phyloP scores from a whole-genome alignment of 768 basidiomycete species.

The Termitomyces eurrhizus region DNA sequence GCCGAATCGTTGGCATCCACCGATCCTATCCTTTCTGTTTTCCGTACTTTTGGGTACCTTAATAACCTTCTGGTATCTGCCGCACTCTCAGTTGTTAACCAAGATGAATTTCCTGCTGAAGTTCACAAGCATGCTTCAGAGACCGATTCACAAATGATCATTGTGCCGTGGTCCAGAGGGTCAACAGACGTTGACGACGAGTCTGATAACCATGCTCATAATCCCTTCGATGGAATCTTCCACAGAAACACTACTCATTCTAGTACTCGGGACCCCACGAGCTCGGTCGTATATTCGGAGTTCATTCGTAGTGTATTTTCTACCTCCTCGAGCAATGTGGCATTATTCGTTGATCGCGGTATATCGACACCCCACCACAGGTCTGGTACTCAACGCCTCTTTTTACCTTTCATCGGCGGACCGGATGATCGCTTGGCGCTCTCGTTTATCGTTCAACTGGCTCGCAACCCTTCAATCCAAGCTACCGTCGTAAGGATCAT shows the following conservation, averaged over 20 bases:
- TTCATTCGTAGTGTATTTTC: constrained; percentile 83
- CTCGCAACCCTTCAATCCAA: constrained; percentile 49
- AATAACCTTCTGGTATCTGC: constrained; percentile 64
- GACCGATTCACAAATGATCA: constrained; percentile 63
- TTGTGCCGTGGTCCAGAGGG: constrained; percentile 80
- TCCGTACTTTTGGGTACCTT: constrained; percentile 74
- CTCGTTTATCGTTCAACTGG: constrained; percentile 77
- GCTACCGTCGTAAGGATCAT: constrained; percentile 73
- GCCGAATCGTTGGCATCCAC: constrained; percentile 63
- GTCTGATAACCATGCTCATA: constrained; percentile 22
- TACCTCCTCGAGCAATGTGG: constrained; percentile 69
- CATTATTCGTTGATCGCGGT: constrained; percentile 81
- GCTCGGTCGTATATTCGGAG: constrained; percentile 66
- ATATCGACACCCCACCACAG: constrained; percentile 26
- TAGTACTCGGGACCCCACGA: constrained; percentile 45
- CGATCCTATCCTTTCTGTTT: constrained; percentile 71
- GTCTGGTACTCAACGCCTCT: constrained; percentile 50
- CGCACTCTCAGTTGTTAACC: constrained; percentile 70
- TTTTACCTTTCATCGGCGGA: constrained; percentile 92
- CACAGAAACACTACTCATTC: constrained; percentile 28
- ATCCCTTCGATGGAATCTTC: constrained; percentile 82
- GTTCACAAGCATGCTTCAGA: constrained; percentile 59
- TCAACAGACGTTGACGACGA: constrained; percentile 22
- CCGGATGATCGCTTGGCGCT: constrained; percentile 90
- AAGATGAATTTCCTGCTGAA: constrained; percentile 66